Evolutionary conservation across 345 rosid genomes (phyloP).

Genomic region (Kernera saxatilis): DNA sequence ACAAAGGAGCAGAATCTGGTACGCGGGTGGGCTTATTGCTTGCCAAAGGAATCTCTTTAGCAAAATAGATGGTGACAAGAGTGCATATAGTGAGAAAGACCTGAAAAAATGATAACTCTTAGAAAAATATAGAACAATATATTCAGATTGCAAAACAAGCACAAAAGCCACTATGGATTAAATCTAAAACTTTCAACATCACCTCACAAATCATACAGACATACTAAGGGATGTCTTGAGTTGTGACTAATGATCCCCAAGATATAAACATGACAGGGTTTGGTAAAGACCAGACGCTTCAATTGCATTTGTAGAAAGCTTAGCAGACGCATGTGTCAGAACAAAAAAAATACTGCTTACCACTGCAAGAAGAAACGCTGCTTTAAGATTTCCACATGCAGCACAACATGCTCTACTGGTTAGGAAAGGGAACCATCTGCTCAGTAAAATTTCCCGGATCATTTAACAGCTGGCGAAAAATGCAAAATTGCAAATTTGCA

Average conservation of each 20-base stretch:
- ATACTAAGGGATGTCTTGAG: not conserved
- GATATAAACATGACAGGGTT: constrained; percentile 7
- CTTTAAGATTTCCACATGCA: constrained; percentile 96
- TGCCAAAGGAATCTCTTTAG: constrained; percentile 72
- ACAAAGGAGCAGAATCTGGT: constrained; percentile 83
- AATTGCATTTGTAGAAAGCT: not conserved
- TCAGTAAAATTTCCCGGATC: constrained; percentile 9
- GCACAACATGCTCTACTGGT: constrained; percentile 87
- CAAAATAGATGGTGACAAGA: constrained; percentile 78
- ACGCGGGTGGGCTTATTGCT: constrained; percentile 33
- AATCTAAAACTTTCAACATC: not conserved
- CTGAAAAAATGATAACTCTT: constrained; percentile 36
- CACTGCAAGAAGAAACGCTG: constrained; percentile 92
- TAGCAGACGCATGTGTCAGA: not conserved
- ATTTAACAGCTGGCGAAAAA: constrained; percentile 2
- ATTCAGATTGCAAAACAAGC: constrained; percentile 3
- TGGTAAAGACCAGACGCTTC: not conserved
- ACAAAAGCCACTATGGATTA: not conserved
- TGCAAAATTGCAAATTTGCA: constrained; percentile 19
- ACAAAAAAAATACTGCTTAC: constrained; percentile 43
- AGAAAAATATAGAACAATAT: not conserved
- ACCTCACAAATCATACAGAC: not conserved
- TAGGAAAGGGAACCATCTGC: constrained; percentile 99
- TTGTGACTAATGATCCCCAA: not conserved
- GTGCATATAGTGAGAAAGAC: constrained; percentile 80